Conservation (phyloP, 2,329 filamentous ascomycete genomes). For the Aphanocladium album region DNA sequence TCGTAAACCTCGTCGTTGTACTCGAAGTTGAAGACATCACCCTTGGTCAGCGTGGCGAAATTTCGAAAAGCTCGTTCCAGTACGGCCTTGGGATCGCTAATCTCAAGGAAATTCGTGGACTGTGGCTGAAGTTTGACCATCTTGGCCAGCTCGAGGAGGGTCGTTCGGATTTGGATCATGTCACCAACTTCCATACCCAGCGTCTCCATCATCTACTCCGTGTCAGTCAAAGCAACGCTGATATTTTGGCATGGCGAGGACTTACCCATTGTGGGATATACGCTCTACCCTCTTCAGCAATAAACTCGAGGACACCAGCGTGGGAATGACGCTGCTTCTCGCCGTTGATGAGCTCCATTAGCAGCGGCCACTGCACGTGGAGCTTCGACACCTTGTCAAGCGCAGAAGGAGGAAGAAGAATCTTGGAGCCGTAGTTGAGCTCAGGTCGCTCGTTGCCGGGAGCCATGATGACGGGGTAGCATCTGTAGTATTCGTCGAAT, state of each 20-base stretch:
- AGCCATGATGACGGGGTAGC: slow-evolving; percentile 92
- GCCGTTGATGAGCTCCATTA: slow-evolving; percentile 94
- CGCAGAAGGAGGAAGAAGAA: slow-evolving; percentile 92
- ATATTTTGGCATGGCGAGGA: slow-evolving; percentile 11
- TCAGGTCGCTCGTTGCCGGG: slow-evolving; percentile 83
- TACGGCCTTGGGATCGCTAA: slow-evolving; percentile 94
- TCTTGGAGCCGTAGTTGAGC: slow-evolving; percentile 95
- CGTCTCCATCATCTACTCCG: slow-evolving; percentile 80
- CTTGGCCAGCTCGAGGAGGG: slow-evolving; percentile 81
- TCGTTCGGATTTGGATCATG: slow-evolving; percentile 90
- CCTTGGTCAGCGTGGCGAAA: slow-evolving; percentile 88
- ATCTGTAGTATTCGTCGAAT: slow-evolving; percentile 98
- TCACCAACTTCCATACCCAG: slow-evolving; percentile 86
- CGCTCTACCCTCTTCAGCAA: slow-evolving; percentile 92
- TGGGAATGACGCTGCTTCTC: slow-evolving; percentile 76
- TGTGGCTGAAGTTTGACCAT: slow-evolving; percentile 97
- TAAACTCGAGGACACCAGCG: slow-evolving; percentile 93
- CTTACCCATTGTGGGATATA: slow-evolving; percentile 92
- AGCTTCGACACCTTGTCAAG: slow-evolving; percentile 94
- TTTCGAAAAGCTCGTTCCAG: slow-evolving; percentile 95
- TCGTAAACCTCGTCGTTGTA: slow-evolving; percentile 96
- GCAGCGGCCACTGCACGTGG: slow-evolving; percentile 94
- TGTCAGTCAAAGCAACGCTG: slow-evolving; percentile 13
- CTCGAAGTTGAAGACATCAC: slow-evolving; percentile 90
- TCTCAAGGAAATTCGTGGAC: slow-evolving; percentile 88